phyloP scores from a whole-genome alignment of 176 grass and related monocot genomes.

The barley (Hordeum vulgare) region MorexV3_pseudomolecules_assembly NC_058524.1:27366892-27367391 shows the following conservation, averaged over 20 bases:
- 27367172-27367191: neutral
- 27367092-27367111: neutral
- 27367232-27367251: slow-evolving; percentile 30
- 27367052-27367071: neutral
- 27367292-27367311: slow-evolving; percentile 2
- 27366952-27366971: neutral
- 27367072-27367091: neutral
- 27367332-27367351: neutral
- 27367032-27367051: too few relatives aligned
- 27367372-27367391: slow-evolving; percentile 10
- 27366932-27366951: neutral
- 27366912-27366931: neutral
- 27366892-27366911: neutral
- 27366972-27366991: neutral
- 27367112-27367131: neutral
- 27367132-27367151: neutral
- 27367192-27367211: neutral
- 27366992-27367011: neutral
- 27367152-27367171: too few relatives aligned
- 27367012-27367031: neutral
- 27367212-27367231: neutral
- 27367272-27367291: neutral
- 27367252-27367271: neutral
- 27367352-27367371: neutral
- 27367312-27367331: neutral